These are phyloP conservation scores for Phytophthora agathidicida DNA, from an alignment of 352 stramenopile species.

Conservation along the genomic window DNA sequence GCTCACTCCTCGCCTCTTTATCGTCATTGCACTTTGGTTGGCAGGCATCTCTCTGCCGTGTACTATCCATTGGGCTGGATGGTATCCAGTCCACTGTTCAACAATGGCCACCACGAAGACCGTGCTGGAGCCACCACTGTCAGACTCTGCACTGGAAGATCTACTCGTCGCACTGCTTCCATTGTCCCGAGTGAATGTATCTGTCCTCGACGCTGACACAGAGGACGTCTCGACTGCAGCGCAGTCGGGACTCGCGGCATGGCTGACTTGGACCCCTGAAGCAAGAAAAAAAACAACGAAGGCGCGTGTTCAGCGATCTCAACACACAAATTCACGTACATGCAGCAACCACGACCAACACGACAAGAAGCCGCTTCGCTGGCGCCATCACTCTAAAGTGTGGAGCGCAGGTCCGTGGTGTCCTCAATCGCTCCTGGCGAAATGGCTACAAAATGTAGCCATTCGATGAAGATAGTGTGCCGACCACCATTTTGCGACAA, in stretches of 20 bases:
- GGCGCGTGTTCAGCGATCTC: background rate
- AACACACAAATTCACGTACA: background rate
- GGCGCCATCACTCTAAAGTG: too few species aligned
- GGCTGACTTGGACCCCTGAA: background rate
- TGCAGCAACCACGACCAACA: background rate
- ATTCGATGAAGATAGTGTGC: too few species aligned
- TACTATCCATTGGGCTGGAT: too few species aligned
- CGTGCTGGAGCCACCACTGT: constrained; percentile 38
- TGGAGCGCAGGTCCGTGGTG: too few species aligned
- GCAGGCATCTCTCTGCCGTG: too few species aligned
- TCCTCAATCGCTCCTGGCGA: too few species aligned
- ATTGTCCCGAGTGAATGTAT: background rate
- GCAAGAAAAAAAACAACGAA: too few species aligned
- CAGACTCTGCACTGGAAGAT: constrained; percentile 1
- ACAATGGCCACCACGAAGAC: constrained; percentile 68
- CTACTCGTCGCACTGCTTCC: background rate
- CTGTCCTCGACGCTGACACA: background rate
- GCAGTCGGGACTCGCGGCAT: background rate
- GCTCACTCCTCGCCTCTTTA: too few species aligned
- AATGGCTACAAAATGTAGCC: too few species aligned
- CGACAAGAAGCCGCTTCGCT: background rate
- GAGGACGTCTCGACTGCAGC: constrained; percentile 7
- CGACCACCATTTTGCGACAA: background rate
- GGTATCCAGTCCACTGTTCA: too few species aligned
- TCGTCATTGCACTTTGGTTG: too few species aligned